phyloP scores from a whole-genome alignment of 2,329 filamentous ascomycete species.

The Fusarium sp. region DNA sequence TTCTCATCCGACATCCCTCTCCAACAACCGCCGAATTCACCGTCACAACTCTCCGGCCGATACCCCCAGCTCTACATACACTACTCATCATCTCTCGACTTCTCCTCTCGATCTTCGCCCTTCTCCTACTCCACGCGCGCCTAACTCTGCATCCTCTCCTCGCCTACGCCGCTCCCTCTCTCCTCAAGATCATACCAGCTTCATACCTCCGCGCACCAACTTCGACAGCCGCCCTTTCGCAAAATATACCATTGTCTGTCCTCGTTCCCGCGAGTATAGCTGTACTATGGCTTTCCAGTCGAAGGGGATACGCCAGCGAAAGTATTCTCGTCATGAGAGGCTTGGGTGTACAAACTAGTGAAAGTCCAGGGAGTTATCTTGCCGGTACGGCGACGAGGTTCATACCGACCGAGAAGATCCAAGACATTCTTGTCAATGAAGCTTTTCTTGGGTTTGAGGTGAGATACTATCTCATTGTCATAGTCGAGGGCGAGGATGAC shows the following conservation, averaged over 20 bases:
- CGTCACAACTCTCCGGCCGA: constrained; percentile 79
- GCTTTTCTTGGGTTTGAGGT: constrained; percentile 94
- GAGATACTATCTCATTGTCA: constrained; percentile 86
- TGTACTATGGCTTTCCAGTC: constrained; percentile 59
- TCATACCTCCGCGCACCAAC: constrained; percentile 49
- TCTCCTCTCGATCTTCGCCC: constrained; percentile 56
- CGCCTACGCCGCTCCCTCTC: constrained; percentile 26
- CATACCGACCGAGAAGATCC: constrained; percentile 92
- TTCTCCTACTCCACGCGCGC: constrained; percentile 64
- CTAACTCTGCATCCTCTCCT: constrained; percentile 54
- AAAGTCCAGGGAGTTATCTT: constrained; percentile 72
- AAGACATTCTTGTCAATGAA: constrained; percentile 94
- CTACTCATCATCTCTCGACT: constrained; percentile 57
- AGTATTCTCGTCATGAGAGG: constrained; percentile 89
- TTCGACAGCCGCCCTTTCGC: constrained; percentile 50
- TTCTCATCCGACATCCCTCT: constrained; percentile 76
- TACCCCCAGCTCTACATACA: constrained; percentile 59
- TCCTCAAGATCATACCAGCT: constrained; percentile 25
- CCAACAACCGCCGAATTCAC: constrained; percentile 93
- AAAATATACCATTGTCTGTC: constrained; percentile 53
- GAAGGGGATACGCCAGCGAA: constrained; percentile 73
- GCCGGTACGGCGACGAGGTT: constrained; percentile 62
- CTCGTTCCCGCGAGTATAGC: constrained; percentile 53
- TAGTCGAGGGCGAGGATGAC: constrained; percentile 88
- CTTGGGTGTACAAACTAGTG: constrained; percentile 89